Evolutionary conservation across 179 eudicot genomes (phyloP), one percentile per base, ranked within the genome.

Genomic region (Pouteria campechiana): DNA sequence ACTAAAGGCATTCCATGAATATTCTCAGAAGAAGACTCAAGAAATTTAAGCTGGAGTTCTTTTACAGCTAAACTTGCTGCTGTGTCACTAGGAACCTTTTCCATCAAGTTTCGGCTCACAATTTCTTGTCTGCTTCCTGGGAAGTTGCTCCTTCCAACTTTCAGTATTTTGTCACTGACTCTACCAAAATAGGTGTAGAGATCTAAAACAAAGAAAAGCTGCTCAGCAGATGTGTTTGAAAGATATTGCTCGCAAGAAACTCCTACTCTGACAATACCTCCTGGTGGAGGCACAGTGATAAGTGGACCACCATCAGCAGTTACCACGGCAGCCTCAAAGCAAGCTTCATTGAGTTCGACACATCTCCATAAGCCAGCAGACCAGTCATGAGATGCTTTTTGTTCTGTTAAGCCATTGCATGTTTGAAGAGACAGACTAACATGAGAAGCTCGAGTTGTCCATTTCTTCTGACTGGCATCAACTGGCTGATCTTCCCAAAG

Each of bases 211-310:
- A 86, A 86, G 67, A 90, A 90, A 51, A 90, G 51, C 68, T 90
- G 95, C 70, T 85, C 97, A 64, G 81, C 81, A 20, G 97, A 87
- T 40, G 95, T 79, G 68, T 79, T 78, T 37, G 97, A 85, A 24
- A 74, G 37, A 61, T 70, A 89, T 32, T 85, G 80, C 52, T 73
- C 58, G 60, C 83, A 77, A 46, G 87, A 67, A 68, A 90, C 61
- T 37, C 92, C 98, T 27, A 82, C 62, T 65, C 98, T 76, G 19
- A 77, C 94, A 55, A 90, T 46, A 24, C 98, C 98, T 32, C 83
- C 96, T 19, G 98, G 83, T 52, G 98, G 98, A 55, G 98, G 98
- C 25, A 86, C 40, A 23, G 48, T 38, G 33, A 60, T 72, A 58
- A 90, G 63, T 15, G 90, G 85, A 36, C 77, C 65, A 13, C 98